phyloP scores from a whole-genome alignment of 1,284 basidiomycete species.

The Somion occarium region DNA sequence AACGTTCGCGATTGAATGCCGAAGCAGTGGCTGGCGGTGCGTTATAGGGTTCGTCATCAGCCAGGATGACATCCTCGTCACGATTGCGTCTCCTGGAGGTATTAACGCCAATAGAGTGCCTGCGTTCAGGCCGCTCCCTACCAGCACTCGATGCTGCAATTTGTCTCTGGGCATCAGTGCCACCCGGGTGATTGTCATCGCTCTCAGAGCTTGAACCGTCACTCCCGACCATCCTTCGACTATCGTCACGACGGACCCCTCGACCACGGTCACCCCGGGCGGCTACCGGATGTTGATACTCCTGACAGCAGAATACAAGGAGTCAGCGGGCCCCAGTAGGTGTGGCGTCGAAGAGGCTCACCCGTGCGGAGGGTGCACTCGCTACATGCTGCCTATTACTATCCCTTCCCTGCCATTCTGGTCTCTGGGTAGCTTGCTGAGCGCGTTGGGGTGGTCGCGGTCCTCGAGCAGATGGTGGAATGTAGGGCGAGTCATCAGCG shows the following conservation, averaged over 20 bases:
- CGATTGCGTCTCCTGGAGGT: conserved; percentile 9
- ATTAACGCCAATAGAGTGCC: conserved; percentile 10
- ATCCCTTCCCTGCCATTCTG: not conserved
- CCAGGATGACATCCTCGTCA: conserved; percentile 7
- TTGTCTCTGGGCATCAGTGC: not conserved
- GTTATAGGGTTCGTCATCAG: conserved; percentile 7
- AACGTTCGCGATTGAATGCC: conserved; percentile 20
- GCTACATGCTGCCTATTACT: too few species aligned
- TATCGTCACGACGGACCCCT: not conserved
- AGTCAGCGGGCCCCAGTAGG: too few species aligned
- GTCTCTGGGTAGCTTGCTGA: not conserved
- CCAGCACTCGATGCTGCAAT: not conserved
- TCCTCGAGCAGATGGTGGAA: conserved; percentile 9
- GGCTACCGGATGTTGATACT: not conserved
- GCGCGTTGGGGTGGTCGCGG: not conserved
- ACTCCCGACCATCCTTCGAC: not conserved
- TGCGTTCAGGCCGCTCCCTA: not conserved
- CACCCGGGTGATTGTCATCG: not conserved
- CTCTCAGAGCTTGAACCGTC: not conserved
- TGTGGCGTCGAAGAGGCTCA: not conserved
- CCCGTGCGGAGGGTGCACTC: too few species aligned
- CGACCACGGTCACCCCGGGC: not conserved
- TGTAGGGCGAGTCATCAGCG: conserved; percentile 19
- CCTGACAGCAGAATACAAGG: not conserved
- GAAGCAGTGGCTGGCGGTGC: not conserved